A percentile compares a stretch with the other conserved stretches of the same genome.
These are phyloP conservation scores for Coniella lustricola DNA, from an alignment of 2,329 filamentous ascomycete genomes.

Conservation along the genomic window DNA sequence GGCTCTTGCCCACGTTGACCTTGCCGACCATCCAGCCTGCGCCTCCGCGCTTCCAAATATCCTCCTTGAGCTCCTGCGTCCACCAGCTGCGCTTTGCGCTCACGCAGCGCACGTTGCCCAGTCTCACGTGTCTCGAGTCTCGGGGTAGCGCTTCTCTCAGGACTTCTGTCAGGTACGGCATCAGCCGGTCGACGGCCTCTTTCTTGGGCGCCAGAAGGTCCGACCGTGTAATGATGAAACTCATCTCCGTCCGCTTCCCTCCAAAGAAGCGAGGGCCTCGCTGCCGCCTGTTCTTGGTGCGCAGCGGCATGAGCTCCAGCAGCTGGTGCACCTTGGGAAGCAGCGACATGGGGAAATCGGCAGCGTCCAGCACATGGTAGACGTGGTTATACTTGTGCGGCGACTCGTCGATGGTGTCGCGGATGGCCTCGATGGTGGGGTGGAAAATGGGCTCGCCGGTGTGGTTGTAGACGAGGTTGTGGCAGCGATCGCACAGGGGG, in stretches of 20 bases:
- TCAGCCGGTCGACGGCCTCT: conserved; percentile 73
- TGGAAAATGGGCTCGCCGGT: conserved; percentile 66
- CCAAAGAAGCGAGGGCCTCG: conserved; percentile 57
- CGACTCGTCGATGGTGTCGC: conserved; percentile 79
- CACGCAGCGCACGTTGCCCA: conserved; percentile 82
- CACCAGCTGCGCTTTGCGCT: conserved; percentile 86
- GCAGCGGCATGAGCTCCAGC: conserved; percentile 64
- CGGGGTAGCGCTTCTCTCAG: conserved; percentile 70
- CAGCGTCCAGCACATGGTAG: conserved; percentile 91
- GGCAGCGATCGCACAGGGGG: conserved; percentile 81
- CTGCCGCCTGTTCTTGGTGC: conserved; percentile 74
- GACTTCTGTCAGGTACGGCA: conserved; percentile 76
- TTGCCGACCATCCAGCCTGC: conserved; percentile 97
- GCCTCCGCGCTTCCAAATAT: conserved; percentile 76
- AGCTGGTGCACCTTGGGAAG: conserved; percentile 68
- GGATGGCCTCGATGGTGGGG: conserved; percentile 73
- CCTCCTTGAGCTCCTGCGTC: conserved; percentile 78
- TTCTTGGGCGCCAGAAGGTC: conserved; percentile 82
- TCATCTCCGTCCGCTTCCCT: conserved; percentile 68
- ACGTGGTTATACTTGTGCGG: conserved; percentile 88
- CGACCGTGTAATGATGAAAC: conserved; percentile 83
- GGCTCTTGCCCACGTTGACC: conserved; percentile 94
- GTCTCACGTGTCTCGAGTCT: conserved; percentile 59
- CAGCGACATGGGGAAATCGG: conserved; percentile 93
- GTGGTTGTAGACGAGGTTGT: conserved; percentile 71